Percentiles rank a stretch among this genome's conserved stretches.
Conservation (phyloP, 2,329 filamentous ascomycete species). For the Stachybotrys chartarum region DNA sequence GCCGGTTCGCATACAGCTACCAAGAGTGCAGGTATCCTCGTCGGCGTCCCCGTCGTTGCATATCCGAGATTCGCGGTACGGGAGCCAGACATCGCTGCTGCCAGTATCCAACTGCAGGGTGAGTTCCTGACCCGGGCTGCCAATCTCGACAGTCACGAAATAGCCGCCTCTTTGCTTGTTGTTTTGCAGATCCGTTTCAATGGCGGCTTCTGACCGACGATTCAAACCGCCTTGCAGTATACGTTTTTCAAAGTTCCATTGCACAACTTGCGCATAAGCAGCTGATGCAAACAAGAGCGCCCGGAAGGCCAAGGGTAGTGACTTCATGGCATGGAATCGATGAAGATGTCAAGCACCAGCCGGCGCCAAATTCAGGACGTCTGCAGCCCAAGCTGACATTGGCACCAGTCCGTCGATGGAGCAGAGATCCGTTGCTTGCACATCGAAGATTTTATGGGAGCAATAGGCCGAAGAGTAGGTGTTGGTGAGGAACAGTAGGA, state of each 20-base stretch:
- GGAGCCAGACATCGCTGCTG: slow-evolving; percentile 59
- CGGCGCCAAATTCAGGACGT: neutral
- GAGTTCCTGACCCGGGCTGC: slow-evolving; percentile 49
- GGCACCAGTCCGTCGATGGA: neutral
- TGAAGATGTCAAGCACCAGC: neutral
- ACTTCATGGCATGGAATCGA: neutral
- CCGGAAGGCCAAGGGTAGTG: neutral
- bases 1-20: slow-evolving; percentile 30
- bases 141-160: slow-evolving; percentile 49
- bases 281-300: neutral
- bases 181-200: slow-evolving; percentile 37
- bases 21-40: slow-evolving; percentile 29
- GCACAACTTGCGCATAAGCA: slow-evolving; percentile 28
- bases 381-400: neutral
- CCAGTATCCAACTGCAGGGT: slow-evolving; percentile 57
- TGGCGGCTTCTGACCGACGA: slow-evolving; percentile 30
- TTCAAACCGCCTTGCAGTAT: slow-evolving; percentile 17
- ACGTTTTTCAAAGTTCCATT: slow-evolving; percentile 39
- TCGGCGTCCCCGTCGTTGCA: slow-evolving; percentile 22
- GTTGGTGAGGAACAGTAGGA: neutral
- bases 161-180: slow-evolving; percentile 39
- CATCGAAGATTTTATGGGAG: neutral
- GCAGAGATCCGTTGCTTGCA: neutral
- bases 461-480: neutral
- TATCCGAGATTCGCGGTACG: slow-evolving; percentile 27